Evolutionary conservation across 177 flowering plant species (phyloP).

Genomic region (Vitis hybrid): DNA sequence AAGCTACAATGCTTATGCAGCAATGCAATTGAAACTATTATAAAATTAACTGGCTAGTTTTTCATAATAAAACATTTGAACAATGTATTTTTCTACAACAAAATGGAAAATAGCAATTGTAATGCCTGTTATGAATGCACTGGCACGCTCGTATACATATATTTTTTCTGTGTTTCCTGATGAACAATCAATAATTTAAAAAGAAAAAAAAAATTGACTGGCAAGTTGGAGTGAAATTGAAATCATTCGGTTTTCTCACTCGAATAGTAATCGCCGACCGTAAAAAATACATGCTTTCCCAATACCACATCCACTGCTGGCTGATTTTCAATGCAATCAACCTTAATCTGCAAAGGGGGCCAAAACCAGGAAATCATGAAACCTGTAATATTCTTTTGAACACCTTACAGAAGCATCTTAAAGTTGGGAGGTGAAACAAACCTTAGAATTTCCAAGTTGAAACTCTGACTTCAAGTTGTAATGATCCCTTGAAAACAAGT

Average conservation of each 20-base stretch:
- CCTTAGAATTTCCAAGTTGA: slow-evolving; percentile 63
- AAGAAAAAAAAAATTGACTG: neutral
- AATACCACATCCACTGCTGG: slow-evolving; percentile 57
- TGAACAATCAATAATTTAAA: neutral
- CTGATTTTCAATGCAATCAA: slow-evolving; percentile 53
- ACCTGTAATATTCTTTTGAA: neutral
- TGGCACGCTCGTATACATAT: neutral
- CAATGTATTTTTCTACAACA: neutral
- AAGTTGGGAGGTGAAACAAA: slow-evolving; percentile 13
- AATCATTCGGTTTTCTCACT: slow-evolving; percentile 24
- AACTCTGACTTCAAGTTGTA: slow-evolving; percentile 64
- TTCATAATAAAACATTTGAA: neutral
- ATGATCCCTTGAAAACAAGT: slow-evolving; percentile 66
- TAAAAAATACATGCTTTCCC: slow-evolving; percentile 56
- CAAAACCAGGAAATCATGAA: neutral
- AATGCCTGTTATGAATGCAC: neutral
- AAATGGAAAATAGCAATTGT: neutral
- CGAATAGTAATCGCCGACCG: slow-evolving; percentile 54
- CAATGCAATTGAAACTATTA: no score
- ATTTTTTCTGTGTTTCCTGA: neutral
- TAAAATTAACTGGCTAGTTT: no score
- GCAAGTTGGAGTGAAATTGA: neutral
- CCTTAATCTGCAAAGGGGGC: slow-evolving; percentile 44
- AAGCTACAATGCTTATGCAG: no score
- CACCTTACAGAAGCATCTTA: neutral